Base-by-base conservation (phyloP, 176 grass and related monocot species). In the Cenchrus americanus region DNA sequence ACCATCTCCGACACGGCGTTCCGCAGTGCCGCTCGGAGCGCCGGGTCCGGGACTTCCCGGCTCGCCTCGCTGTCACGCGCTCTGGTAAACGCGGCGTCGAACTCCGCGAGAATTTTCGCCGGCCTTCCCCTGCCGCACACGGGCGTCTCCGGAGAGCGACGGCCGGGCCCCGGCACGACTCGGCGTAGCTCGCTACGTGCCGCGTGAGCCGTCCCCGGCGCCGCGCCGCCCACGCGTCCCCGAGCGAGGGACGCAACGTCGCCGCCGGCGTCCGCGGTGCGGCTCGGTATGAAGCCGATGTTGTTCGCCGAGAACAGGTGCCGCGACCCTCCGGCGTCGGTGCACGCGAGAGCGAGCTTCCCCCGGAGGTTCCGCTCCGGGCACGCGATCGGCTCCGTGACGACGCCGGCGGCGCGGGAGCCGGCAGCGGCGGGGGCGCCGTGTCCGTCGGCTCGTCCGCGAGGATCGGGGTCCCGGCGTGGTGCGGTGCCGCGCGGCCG, bases 241-340 rank as follows among this genome's bases (percentile, higher is more conserved):
- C 82, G 51, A 80, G 76, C 51, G n/a, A 75, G 47, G 3, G 44
- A 30, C 23, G n/a, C n/a, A 30, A 52, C 43, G 5, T 44, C 43
- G 27, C 23, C 70, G 47, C 46, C 66, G 43, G 54, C 19, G 67
- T 73, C 48, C 17, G 32, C 41, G 51, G 22, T 82, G 52, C 32
- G 82, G 40, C 15, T 50, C 15, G 44, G 24, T 2, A 88, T 8
- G 62, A 75, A 89, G 51, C 61, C 47, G 27, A 46, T 2, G 77
- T 69, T 85, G 76, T 68, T 89, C 0, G 82, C 76, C 41, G 80
- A 27, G 82, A 89, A 89, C 14, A 89, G 67, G 11, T 84, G 61
- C 60, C 27, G 27, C 50, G 44, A 67, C 0, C 77, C 47, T 0
- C 65, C 44, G 10, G 50, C 63, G 11, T 44, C 83, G 1, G 48